A percentile compares a stretch with the other conserved stretches of the same genome.
Conservation (phyloP, 148 eudicot species). For the Rhododendron williamsianum region DNA sequence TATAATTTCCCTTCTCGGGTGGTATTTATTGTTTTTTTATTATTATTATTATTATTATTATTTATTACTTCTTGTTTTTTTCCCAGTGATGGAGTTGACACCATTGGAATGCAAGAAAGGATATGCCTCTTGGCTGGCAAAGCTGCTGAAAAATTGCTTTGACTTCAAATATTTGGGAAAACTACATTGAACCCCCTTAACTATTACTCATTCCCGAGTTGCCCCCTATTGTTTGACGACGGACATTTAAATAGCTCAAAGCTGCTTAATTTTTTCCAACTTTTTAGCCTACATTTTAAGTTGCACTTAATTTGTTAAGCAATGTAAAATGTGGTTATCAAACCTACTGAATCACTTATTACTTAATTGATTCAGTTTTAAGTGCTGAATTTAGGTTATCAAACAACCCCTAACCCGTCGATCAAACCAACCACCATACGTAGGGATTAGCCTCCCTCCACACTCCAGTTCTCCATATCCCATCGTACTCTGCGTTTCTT, state of each 20-base stretch:
- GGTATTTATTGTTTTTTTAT: background rate
- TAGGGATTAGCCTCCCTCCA: background rate
- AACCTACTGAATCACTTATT: too few species aligned
- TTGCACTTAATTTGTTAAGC: too few species aligned
- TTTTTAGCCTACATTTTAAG: too few species aligned
- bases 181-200: background rate
- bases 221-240: background rate
- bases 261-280: too few species aligned
- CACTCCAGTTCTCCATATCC: background rate
- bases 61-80: background rate
- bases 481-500: too few species aligned
- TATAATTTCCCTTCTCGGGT: background rate
- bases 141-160: background rate
- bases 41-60: background rate
- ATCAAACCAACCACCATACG: background rate
- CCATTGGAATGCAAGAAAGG: background rate
- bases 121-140: background rate
- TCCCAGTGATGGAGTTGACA: background rate
- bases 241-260: too few species aligned
- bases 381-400: too few species aligned
- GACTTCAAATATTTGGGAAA: background rate
- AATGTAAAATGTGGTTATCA: too few species aligned
- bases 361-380: too few species aligned
- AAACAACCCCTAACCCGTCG: background rate
- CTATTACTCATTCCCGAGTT: background rate